Conservation (phyloP, 1,139 yeast species). For the Candida sojae region DNA sequence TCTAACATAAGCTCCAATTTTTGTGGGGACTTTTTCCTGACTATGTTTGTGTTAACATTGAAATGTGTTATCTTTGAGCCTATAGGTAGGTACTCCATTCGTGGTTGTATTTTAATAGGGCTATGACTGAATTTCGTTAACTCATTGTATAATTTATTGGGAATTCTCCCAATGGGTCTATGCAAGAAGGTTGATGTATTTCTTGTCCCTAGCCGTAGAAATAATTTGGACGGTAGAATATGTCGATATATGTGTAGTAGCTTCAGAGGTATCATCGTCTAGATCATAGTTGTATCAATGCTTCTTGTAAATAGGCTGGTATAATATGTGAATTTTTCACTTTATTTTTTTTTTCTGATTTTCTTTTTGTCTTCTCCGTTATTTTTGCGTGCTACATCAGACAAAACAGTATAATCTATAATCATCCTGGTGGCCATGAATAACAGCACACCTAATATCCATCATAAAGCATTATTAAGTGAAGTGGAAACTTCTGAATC, state of each 20-base stretch:
- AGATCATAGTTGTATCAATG: background rate
- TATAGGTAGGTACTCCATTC: constrained; percentile 12
- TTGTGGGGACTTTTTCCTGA: constrained; percentile 7
- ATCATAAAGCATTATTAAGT: constrained; percentile 10
- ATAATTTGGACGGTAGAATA: background rate
- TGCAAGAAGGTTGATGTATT: constrained; percentile 8
- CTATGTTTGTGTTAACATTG: constrained; percentile 3
- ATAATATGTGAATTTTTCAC: background rate
- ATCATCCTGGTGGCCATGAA: background rate
- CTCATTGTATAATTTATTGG: constrained; percentile 10
- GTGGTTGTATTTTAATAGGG: constrained; percentile 11
- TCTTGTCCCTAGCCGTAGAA: background rate
- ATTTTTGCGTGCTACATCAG: background rate
- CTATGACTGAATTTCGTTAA: constrained; percentile 9
- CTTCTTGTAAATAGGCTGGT: background rate
- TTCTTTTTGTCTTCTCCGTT: background rate
- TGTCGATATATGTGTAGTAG: background rate
- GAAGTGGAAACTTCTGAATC: constrained; percentile 1
- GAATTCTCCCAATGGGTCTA: constrained; percentile 12
- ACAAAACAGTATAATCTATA: background rate
- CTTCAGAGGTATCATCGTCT: background rate
- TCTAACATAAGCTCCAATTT: constrained; percentile 12
- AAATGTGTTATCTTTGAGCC: constrained; percentile 4
- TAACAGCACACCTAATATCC: constrained; percentile 3
- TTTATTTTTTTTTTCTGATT: background rate